A percentile compares a stretch with the other conserved stretches of the same genome.
Conservation (phyloP, 1,139 yeast species). For the Nakaseomyces delphensis region DNA sequence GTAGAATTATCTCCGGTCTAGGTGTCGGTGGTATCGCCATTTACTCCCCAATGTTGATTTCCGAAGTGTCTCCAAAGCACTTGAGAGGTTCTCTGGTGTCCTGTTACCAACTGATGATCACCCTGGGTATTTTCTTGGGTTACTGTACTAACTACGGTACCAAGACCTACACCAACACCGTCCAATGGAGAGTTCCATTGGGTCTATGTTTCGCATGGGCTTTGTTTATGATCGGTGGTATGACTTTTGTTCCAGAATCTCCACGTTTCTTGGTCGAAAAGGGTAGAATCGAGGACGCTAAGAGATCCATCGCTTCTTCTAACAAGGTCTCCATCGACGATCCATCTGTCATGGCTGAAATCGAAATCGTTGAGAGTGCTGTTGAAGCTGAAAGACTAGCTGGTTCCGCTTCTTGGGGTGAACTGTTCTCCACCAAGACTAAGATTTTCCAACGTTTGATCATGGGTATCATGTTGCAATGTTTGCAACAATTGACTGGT, state of each 20-base stretch:
- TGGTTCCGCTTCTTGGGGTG: slow-evolving; percentile 63
- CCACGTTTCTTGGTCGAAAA: slow-evolving; percentile 60
- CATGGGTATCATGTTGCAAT: slow-evolving; percentile 57
- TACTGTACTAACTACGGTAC: slow-evolving; percentile 57
- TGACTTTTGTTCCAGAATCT: slow-evolving; percentile 67
- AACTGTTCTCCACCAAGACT: slow-evolving; percentile 55
- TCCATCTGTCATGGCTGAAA: slow-evolving; percentile 48
- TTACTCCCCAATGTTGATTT: slow-evolving; percentile 54
- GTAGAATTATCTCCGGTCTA: slow-evolving; percentile 57
- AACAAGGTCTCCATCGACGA: slow-evolving; percentile 50
- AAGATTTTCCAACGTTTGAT: slow-evolving; percentile 47
- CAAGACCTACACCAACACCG: slow-evolving; percentile 38
- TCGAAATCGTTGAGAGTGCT: slow-evolving; percentile 54
- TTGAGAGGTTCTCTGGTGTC: slow-evolving; percentile 63
- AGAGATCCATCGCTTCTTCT: slow-evolving; percentile 48
- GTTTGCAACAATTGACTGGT: slow-evolving; percentile 73
- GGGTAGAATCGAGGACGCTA: slow-evolving; percentile 50
- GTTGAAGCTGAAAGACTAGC: slow-evolving; percentile 54
- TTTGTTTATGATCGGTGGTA: slow-evolving; percentile 40
- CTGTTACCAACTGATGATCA: slow-evolving; percentile 57
- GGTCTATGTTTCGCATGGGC: slow-evolving; percentile 46
- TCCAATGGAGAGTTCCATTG: slow-evolving; percentile 59
- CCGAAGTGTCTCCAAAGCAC: slow-evolving; percentile 61
- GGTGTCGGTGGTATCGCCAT: slow-evolving; percentile 62
- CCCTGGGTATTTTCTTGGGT: slow-evolving; percentile 56